Evolutionary conservation across 805 yeast species (phyloP).

Genomic region (Barnettozyma wickerhamii): DNA sequence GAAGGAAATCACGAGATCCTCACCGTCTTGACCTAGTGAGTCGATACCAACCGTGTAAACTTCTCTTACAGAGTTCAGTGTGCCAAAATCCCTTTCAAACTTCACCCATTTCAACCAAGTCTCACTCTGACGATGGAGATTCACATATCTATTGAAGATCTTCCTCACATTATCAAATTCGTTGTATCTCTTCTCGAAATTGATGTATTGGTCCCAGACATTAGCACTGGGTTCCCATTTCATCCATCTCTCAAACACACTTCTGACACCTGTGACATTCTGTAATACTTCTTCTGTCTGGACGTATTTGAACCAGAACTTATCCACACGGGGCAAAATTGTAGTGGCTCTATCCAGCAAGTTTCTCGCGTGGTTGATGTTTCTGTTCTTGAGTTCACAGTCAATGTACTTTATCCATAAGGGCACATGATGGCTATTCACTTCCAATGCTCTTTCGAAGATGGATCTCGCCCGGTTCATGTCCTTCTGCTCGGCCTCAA

Average conservation of each 20-base stretch:
- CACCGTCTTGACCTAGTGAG: slow-evolving; percentile 31
- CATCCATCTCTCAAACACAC: slow-evolving; percentile 75
- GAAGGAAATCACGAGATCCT: slow-evolving; percentile 46
- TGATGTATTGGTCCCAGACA: slow-evolving; percentile 74
- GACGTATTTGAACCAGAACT: slow-evolving; percentile 81
- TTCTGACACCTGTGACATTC: slow-evolving; percentile 55
- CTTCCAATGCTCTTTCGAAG: slow-evolving; percentile 81
- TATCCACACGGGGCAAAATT: slow-evolving; percentile 72
- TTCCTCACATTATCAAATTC: slow-evolving; percentile 53
- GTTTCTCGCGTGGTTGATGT: slow-evolving; percentile 86
- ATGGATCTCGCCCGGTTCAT: slow-evolving; percentile 76
- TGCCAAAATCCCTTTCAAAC: slow-evolving; percentile 58
- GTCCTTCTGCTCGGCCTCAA: slow-evolving; percentile 81
- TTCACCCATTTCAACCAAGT: slow-evolving; percentile 76
- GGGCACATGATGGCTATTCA: slow-evolving; percentile 70
- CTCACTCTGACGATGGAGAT: slow-evolving; percentile 44
- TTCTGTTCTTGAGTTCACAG: slow-evolving; percentile 64
- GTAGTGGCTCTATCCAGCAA: slow-evolving; percentile 73
- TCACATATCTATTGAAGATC: slow-evolving; percentile 53
- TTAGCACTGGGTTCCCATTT: slow-evolving; percentile 62
- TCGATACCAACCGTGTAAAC: slow-evolving; percentile 69
- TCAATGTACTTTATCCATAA: slow-evolving; percentile 85
- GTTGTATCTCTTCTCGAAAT: slow-evolving; percentile 66
- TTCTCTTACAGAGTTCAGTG: slow-evolving; percentile 45
- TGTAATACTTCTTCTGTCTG: slow-evolving; percentile 77